Evolutionary conservation across 495 filamentous ascomycete genomes (phyloP), one percentile per base, ranked within the genome.

Genomic region (Penicillium parvum): DNA sequence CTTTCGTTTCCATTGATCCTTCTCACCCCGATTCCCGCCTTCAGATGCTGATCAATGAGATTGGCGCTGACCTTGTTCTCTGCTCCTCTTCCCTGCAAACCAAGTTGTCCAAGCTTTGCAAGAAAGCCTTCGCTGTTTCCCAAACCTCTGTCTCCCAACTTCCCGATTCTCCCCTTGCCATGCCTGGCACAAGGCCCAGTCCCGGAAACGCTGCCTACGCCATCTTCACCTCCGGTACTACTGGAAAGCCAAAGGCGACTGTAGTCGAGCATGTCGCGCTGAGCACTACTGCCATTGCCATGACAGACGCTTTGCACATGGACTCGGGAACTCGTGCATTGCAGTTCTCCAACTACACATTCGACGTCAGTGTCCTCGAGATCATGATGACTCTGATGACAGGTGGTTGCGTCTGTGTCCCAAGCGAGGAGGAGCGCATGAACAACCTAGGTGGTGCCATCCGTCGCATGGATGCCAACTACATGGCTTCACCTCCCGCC

Each of bases 281-380:
- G 8, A 63, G 57, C 4, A 60, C 61, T 12, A 57, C 57, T 1
- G 56, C 63, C 25, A 39, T 64, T 9, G 54, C 58, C n/a, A 58
- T 68, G 45, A 51, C 42, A 10, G 47, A 53, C 10, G 64, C 68
- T 1, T 52, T 82, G 11, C 45, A 62, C 7, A 73, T 85, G 30
- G 60, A 71, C 25, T 50, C 69, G 0, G 53, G 60, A 0, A 78
- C 77, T 11, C 73, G 85, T 6, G 72, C 81, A 6, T 69, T 88
- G 48, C 84, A 88, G 45, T 78, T 84, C 40, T 81, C 83, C 2
- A 79, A 79, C 32, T 85, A 80, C 52, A 79, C 79, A 1, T 84
- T 85, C 27, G 85, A 90, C 45, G 74, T 80, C 20, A 78, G 79
- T 30, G 67, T 87, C 14, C 55, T 76, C 3, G 84, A 88, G 41